Evolutionary conservation across 1,284 basidiomycete genomes (phyloP), one percentile per base, ranked within the genome.

Genomic region (Cystobasidium slooffiae): DNA sequence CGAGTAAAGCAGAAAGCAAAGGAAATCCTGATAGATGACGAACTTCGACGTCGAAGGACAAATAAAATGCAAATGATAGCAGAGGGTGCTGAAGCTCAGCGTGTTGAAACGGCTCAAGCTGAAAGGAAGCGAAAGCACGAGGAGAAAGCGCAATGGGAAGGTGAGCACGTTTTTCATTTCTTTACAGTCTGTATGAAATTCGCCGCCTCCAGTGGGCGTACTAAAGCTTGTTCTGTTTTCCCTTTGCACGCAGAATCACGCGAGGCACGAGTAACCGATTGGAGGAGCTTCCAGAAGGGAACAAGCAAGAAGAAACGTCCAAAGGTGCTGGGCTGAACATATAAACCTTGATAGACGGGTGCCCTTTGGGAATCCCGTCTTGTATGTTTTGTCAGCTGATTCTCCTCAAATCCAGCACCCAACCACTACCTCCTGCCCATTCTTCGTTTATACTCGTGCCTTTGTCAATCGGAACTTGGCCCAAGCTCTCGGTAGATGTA

Each of bases 271-370:
- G 79, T 80, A 3, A 72, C 72, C 8, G 79, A 79, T 43, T 79
- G 79, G 79, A 64, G 79, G 18, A 76, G 64, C 31, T 80, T 80
- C 61, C 72, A 77, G 41, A 78, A 77, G 66, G 78, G 75, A 18
- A 65, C 78, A 9, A 58, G 51, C 8, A 94, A 93, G 86, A 94
- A 93, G 85, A 90, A 88, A 82, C 92, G 70, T n/a, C 70, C 70
- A 58, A 73, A 73, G 70, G 70, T 73, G 70, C 70, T 73, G 41
- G 70, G 70, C 43, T 73, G 43, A 65, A 18, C n/a, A 20, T 9
- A 55, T 43, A 56, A 39, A n/a, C 37, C 31, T 59, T 41, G 6
- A 59, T 14, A 6, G 37, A 31, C 31, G 31, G 31, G 31, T 31
- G 31, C 5, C 31, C 31, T 31, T 31, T 5, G 31, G 31, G 31